phyloP scores from a whole-genome alignment of 805 yeast genomes.

The Kuraishia piskuri region DNA sequence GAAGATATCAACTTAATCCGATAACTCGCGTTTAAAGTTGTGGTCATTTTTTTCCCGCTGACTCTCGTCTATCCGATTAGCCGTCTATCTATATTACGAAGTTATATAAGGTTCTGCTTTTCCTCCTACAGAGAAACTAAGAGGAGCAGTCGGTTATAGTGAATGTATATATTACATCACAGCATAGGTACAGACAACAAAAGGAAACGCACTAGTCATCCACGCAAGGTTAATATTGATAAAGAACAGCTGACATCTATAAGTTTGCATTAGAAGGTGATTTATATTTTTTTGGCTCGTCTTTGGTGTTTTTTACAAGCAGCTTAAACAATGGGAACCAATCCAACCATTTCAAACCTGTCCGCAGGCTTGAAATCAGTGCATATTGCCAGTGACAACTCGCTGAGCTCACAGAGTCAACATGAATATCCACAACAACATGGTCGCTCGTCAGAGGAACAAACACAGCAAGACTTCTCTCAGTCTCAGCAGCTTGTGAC shows the following conservation, averaged over 20 bases:
- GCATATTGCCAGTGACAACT: constrained; percentile 18
- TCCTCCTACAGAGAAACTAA: no score
- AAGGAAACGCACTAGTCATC: background rate
- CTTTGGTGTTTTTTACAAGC: background rate
- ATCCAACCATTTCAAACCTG: constrained; percentile 26
- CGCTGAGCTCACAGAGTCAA: constrained; percentile 4
- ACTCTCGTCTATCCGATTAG: no score
- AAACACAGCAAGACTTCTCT: constrained; percentile 3
- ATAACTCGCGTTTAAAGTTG: no score
- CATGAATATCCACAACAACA: constrained; percentile 3
- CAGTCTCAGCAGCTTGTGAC: background rate
- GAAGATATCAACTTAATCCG: background rate
- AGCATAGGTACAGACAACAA: no score
- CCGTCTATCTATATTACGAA: no score
- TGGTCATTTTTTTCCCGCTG: no score
- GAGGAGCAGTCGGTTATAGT: no score
- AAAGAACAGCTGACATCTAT: background rate
- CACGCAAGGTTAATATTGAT: background rate
- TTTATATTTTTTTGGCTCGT: no score
- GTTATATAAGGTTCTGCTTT: no score
- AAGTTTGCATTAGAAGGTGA: background rate
- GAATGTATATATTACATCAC: no score
- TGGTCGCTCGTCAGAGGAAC: constrained; percentile 1
- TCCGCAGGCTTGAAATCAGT: constrained; percentile 30
- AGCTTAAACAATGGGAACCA: background rate